Percentiles rank a stretch among this genome's conserved stretches.
These are phyloP conservation scores for Solanum tarapatanum DNA, from an alignment of 257 asterid genomes.

Conservation along the genomic window DNA sequence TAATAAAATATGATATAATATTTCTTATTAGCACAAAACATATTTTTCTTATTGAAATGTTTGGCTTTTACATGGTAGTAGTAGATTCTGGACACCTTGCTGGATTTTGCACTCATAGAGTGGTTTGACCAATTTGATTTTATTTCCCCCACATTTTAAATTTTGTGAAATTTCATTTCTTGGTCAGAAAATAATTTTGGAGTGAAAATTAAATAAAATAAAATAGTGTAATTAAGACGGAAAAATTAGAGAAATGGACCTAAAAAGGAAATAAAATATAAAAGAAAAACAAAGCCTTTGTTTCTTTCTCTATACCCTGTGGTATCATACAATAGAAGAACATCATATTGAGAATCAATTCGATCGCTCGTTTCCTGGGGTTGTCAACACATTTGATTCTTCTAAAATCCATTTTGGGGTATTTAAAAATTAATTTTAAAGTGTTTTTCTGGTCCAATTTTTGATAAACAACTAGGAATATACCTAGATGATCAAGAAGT, in stretches of 20 bases:
- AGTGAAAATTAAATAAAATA: background rate
- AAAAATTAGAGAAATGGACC: background rate
- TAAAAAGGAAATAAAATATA: background rate
- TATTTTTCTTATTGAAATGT: background rate
- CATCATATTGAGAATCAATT: conserved; percentile 31
- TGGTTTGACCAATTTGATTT: background rate
- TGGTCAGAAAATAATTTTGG: background rate
- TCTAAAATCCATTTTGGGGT: background rate
- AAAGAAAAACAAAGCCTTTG: background rate
- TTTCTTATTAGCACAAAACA: background rate
- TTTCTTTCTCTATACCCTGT: conserved; percentile 8
- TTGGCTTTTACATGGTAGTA: background rate
- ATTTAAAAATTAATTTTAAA: background rate
- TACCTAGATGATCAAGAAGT: conserved; percentile 51
- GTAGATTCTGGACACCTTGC: conserved; percentile 4
- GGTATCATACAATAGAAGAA: conserved; percentile 12
- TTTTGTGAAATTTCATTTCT: background rate
- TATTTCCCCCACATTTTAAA: background rate
- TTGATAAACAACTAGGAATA: background rate
- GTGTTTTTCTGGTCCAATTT: background rate
- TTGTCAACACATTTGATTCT: conserved; percentile 12
- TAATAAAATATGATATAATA: background rate
- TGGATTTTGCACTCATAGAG: background rate
- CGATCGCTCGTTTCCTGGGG: conserved; percentile 25
- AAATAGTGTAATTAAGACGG: background rate